phyloP scores from a whole-genome alignment of 345 rosid genomes.

The Eucalyptus marginata region DNA sequence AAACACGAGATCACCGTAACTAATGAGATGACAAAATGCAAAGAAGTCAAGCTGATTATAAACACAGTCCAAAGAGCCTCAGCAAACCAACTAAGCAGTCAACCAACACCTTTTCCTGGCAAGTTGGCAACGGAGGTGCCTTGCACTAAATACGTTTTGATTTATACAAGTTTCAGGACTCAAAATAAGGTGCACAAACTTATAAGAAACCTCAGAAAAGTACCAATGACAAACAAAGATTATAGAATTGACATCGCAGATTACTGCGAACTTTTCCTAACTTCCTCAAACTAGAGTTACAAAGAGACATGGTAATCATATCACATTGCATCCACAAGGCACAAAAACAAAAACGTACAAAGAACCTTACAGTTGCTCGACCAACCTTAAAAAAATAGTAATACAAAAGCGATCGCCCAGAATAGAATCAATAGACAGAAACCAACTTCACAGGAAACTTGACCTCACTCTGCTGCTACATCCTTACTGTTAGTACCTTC shows the following conservation, averaged over 20 bases:
- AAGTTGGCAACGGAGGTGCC: not conserved
- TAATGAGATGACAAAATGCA: not conserved
- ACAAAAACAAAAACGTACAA: not conserved
- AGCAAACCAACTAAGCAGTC: not conserved
- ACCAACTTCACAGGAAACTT: not conserved
- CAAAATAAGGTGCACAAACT: not conserved
- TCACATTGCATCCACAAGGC: not conserved
- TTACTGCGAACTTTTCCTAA: not conserved
- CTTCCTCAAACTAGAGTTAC: not conserved
- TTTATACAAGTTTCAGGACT: not conserved
- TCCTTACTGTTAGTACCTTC: conserved; percentile 15
- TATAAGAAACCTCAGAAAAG: not conserved
- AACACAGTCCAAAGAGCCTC: not conserved
- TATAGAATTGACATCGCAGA: not conserved
- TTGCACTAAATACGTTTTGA: not conserved
- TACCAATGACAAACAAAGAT: not conserved
- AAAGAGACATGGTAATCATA: not conserved
- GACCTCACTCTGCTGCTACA: conserved; percentile 36
- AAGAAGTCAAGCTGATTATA: not conserved
- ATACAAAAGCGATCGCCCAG: not conserved
- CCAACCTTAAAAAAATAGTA: not conserved
- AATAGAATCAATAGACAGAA: not conserved
- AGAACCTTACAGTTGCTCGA: not conserved
- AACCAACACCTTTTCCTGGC: not conserved
- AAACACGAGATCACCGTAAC: not conserved